Evolutionary conservation across 2,329 filamentous ascomycete genomes (phyloP), one percentile per base, ranked within the genome.

Genomic region (Fusarium chlamydosporum): DNA sequence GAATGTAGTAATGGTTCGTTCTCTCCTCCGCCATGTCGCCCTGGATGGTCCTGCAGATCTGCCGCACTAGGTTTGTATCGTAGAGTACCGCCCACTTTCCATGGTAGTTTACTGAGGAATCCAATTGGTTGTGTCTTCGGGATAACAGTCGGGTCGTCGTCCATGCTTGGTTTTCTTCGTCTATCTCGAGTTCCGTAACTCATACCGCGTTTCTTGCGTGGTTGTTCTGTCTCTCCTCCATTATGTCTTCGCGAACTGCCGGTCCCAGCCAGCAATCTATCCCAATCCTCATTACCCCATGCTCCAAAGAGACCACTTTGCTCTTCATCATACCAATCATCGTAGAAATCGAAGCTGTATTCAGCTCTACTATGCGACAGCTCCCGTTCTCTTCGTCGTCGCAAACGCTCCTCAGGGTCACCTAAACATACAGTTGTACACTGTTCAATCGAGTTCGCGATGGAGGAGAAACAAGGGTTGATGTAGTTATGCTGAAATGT

Each of bases 331-430:
- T 97, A 93, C 95, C 95, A 98, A 79, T 97, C 95, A 79, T 97
- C 95, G 82, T 98, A 98, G 78, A 98, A 98, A 79, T 97, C 95
- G 77, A 98, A 98, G 75, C 88, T 94, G 74, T 92, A 88, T 79
- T 97, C 94, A 29, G 94, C 92, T 52, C 89, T 80, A 4, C 88
- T 88, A 64, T 82, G 80, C 26, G 83, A 81, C 10, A 86, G 82
- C 20, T 86, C 85, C 43, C 91, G 87, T 73, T 93, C 89, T 65
- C 90, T 84, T 45, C 83, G 81, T 58, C 92, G 88, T 31, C 92
- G 89, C 48, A 89, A 82, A 61, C 92, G 89, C 76, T 95, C 92
- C 72, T 94, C 91, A 56, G 88, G 88, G 74, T 88, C 89, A 55
- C 92, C 91, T 35, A 89, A 79, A 70, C 93, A 93, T 55, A 89